Percentiles rank a stretch among this genome's conserved stretches.
Conservation (phyloP, 805 yeast species). For the Candida glaebosa region DNA sequence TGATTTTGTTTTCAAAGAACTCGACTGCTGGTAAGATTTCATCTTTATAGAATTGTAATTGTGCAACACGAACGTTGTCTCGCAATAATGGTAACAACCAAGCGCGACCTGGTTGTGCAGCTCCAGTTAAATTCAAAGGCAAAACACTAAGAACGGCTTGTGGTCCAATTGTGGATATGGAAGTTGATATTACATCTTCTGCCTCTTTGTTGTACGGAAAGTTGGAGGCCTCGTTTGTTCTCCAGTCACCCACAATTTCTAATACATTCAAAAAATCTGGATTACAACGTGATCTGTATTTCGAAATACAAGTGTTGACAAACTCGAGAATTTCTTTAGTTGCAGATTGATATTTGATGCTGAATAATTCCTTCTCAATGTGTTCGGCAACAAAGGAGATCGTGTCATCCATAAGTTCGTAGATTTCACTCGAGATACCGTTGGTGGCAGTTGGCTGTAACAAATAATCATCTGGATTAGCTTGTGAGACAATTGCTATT, state of each 20-base stretch:
- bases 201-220: slow-evolving; percentile 70
- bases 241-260: slow-evolving; percentile 77
- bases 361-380: slow-evolving; percentile 54
- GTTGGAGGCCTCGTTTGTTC: slow-evolving; percentile 70
- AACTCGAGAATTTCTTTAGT: slow-evolving; percentile 72
- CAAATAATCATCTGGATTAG: slow-evolving; percentile 58
- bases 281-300: slow-evolving; percentile 61
- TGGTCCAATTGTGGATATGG: slow-evolving; percentile 82
- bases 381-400: slow-evolving; percentile 51
- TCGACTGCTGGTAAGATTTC: slow-evolving; percentile 65
- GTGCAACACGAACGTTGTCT: slow-evolving; percentile 75
- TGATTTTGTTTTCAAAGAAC: slow-evolving; percentile 49
- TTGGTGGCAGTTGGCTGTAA: slow-evolving; percentile 44
- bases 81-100: slow-evolving; percentile 91
- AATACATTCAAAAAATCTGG: slow-evolving; percentile 69
- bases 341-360: slow-evolving; percentile 72
- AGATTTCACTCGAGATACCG: slow-evolving; percentile 44
- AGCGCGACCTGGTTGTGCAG: slow-evolving; percentile 75
- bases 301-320: slow-evolving; percentile 56
- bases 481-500: slow-evolving; percentile 69
- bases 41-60: slow-evolving; percentile 57
- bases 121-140: slow-evolving; percentile 74
- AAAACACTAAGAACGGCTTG: slow-evolving; percentile 68
- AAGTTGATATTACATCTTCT: slow-evolving; percentile 76
- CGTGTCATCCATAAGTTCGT: slow-evolving; percentile 54